phyloP scores from a whole-genome alignment of 345 rosid genomes.

The Fremontodendron californicum region DNA sequence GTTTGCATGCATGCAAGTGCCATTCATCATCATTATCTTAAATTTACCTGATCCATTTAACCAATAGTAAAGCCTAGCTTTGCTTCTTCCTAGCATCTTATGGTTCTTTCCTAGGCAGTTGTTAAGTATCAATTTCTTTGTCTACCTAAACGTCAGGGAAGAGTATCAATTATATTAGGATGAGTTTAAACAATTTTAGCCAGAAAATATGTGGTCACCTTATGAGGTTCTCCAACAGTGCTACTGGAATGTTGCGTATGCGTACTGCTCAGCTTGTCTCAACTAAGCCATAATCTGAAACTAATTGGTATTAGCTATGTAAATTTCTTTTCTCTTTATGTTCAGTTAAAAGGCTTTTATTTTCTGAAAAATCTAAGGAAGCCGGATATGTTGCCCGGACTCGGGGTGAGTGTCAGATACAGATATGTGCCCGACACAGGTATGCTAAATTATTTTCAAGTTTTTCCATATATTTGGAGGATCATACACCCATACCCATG shows the following conservation, averaged over 20 bases:
- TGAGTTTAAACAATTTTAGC: neutral
- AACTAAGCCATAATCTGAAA: constrained; percentile 1
- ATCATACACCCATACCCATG: too few relatives aligned
- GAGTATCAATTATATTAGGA: neutral
- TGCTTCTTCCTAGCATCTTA: neutral
- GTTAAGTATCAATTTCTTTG: neutral
- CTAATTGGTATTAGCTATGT: neutral
- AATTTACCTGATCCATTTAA: neutral
- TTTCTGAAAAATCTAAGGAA: neutral
- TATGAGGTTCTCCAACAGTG: neutral
- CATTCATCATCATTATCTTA: neutral
- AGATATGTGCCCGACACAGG: too few relatives aligned
- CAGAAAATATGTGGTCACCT: neutral
- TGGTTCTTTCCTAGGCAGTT: neutral
- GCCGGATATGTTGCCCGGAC: too few relatives aligned
- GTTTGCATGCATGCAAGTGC: neutral
- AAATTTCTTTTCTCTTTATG: neutral
- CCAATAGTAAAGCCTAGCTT: neutral
- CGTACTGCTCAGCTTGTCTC: neutral
- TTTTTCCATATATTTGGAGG: too few relatives aligned
- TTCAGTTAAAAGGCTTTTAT: neutral
- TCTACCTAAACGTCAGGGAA: neutral
- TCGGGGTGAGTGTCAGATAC: too few relatives aligned
- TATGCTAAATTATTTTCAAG: too few relatives aligned
- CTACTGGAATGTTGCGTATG: neutral